phyloP scores from a whole-genome alignment of 495 filamentous ascomycete species.

The Cercophora sp. region DNA sequence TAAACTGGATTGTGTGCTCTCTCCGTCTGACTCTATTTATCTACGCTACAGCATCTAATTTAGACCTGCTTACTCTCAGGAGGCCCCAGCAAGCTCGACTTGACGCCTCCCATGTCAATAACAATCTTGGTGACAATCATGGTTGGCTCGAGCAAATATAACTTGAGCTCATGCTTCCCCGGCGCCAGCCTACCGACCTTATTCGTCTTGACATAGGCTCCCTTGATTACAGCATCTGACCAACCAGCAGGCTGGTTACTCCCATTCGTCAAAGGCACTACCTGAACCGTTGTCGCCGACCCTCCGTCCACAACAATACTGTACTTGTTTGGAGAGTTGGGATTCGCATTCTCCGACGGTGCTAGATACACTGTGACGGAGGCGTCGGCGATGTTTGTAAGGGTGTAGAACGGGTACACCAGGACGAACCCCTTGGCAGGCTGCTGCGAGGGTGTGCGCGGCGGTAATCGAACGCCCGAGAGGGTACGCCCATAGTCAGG shows the following conservation, averaged over 20 bases:
- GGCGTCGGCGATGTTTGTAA: conserved; percentile 38
- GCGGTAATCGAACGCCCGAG: conserved; percentile 48
- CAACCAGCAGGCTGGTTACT: conserved; percentile 48
- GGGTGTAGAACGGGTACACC: conserved; percentile 56
- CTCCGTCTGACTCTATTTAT: too few species aligned
- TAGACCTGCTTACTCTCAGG: too few species aligned
- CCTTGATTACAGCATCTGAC: conserved; percentile 46
- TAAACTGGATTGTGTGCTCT: too few species aligned
- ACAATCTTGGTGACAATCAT: conserved; percentile 60
- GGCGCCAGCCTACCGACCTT: conserved; percentile 34
- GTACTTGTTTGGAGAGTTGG: conserved; percentile 50
- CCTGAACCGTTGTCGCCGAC: conserved; percentile 40
- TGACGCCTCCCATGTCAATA: conserved; percentile 57
- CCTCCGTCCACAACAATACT: conserved; percentile 49
- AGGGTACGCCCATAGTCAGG: conserved; percentile 50
- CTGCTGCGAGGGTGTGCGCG: conserved; percentile 39
- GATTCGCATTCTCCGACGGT: conserved; percentile 50
- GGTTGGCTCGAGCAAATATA: conserved; percentile 53
- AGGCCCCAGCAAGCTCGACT: conserved; percentile 55
- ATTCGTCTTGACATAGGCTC: conserved; percentile 47
- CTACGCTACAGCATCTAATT: too few species aligned
- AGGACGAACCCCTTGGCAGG: conserved; percentile 42
- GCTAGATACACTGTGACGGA: conserved; percentile 54
- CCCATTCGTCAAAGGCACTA: conserved; percentile 38
- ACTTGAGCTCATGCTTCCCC: conserved; percentile 48